Evolutionary conservation across 495 filamentous ascomycete genomes (phyloP), one percentile per base, ranked within the genome.

Genomic region (Polyplosphaeria fusca): DNA sequence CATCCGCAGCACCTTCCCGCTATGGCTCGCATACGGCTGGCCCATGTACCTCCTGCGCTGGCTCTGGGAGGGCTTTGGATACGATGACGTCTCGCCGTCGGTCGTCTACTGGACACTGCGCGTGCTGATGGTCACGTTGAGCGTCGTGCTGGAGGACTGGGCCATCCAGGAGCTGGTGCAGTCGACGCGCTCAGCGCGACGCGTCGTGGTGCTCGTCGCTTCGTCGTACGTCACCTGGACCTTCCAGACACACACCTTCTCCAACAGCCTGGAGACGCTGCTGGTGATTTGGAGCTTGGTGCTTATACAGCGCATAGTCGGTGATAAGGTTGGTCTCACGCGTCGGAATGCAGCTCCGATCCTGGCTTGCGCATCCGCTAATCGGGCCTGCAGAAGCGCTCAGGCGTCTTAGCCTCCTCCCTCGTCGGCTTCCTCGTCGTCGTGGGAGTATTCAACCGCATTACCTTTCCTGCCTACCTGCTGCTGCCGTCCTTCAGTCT

Each of bases 141-240:
- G 89, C 75, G 95, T 98, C 72, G 91, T 97, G 50, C 74, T 98
- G 40, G 92, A 96, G 70, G 93, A 98, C 73, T 96, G 93, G 91
- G 93, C 92, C 12, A 79, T 97, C 48, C 84, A 95, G 75, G 94
- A 98, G 65, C 77, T 96, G 43, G 81, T 95, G 25, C 83, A 82
- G 55, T 85, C 84, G 23, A 81, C 82, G 57, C 80, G 84, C 22
- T 81, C 82, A 58, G 82, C 90, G 63, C 82, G 89, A 52, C 81
- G 78, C 60, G 74, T 82, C 32, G 88, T 88, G 18, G 75, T 93
- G 35, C 73, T 97, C 44, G 84, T 95, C 46, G 91, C 91, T 39
- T 97, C 93, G 14, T 94, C 88, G 20, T 98, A 97, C 73, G 92
- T 96, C 61, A 97, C 93, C 43, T 97, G 93, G 94, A 96, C 94